Evolutionary conservation across 2,329 filamentous ascomycete genomes (phyloP), one percentile per base, ranked within the genome.

Genomic region (Seiridium unicorne): DNA sequence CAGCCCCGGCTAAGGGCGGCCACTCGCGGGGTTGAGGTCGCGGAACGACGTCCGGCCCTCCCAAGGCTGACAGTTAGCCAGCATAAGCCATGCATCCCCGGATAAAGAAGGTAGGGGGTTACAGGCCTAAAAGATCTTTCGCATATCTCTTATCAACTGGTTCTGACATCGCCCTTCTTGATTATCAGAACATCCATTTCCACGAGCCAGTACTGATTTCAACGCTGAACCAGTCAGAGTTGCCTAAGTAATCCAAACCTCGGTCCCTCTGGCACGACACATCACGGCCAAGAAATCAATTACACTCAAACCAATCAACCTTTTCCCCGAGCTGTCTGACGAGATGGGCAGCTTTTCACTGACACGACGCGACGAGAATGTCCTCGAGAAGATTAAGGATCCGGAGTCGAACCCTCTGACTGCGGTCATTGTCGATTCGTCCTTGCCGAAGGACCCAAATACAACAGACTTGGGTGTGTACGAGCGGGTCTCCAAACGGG

Each of bases 381-480:
- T 89, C 65, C 81, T 90, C 60, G 81, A 84, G 63, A 89, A 89
- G 71, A 89, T 90, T 72, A 85, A 84, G 67, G 86, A 90, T 62
- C 87, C 87, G 1, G 87, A 90, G 68, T 81, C 81, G 6, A 81
- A 88, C 63, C 83, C 87, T 11, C 77, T 81, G 13, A 74, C 80
- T 8, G 76, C 80, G 10, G 73, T 86, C 57, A 76, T 85, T 59
- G 76, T 88, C 60, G 84, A 88, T 69, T 69, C 77, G 48, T 79
- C 76, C 36, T 74, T 81, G 61, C 84, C 79, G 7, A 84, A 81
- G 65, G 85, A 89, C 62, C 85, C 87, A 3, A 77, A 86, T 60
- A 70, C 88, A 65, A 76, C 74, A 42, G 80, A 89, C 64, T 55
- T 72, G 3, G 69, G 71, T 32, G 72, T 80, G 34, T 89, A 89